Base-by-base conservation (phyloP, 495 filamentous ascomycete genomes). In the Lepraria neglecta region DNA sequence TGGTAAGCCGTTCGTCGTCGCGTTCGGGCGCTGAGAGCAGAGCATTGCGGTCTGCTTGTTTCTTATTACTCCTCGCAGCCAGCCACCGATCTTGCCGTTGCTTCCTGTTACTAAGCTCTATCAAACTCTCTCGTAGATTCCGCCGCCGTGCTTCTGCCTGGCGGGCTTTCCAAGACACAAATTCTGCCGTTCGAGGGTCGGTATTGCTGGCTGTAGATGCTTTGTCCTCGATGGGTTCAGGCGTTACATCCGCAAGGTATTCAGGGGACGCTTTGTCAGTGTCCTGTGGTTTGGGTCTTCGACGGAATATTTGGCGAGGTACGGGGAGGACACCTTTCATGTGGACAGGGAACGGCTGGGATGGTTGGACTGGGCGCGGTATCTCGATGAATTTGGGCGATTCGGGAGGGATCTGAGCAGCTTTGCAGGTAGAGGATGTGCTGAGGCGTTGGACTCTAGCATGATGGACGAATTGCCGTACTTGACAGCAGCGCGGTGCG, bases 331-430 rank as follows among this genome's bases (percentile, higher is more conserved):
- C 80, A 69, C 88, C 88, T 74, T 89, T 90, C 61, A 88, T 76
- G 59, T 68, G 74, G 21, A 69, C 75, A 46, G 78, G 78, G 10
- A 68, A 64, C 10, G 72, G 69, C 15, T 74, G 72, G 67, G 70
- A 60, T 3, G 84, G 78, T 67, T 83, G 79, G 7, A 79, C 59
- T 19, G 71, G 66, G 47, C 67, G 72, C 38, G 89, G 89, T 46
- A 91, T 73, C 62, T 89, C 81, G 70, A 92, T 83, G 76, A 84
- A 92, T 60, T 80, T 79, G 62, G 88, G 89, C 47, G 83, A 88
- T 68, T 90, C 86, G 17, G 88, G 89, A 11, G 75, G 73, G 55
- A 84, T 74, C 43, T 44, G 61, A 48, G 64, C 61, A 48, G 64
- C 65, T 15, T 27, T 44, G 42, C 21, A 24, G 24, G 28, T 3